Evolutionary conservation across 2,329 filamentous ascomycete species (phyloP), one percentile per base, ranked within the genome.

Genomic region (Epichloe gansuensis): DNA sequence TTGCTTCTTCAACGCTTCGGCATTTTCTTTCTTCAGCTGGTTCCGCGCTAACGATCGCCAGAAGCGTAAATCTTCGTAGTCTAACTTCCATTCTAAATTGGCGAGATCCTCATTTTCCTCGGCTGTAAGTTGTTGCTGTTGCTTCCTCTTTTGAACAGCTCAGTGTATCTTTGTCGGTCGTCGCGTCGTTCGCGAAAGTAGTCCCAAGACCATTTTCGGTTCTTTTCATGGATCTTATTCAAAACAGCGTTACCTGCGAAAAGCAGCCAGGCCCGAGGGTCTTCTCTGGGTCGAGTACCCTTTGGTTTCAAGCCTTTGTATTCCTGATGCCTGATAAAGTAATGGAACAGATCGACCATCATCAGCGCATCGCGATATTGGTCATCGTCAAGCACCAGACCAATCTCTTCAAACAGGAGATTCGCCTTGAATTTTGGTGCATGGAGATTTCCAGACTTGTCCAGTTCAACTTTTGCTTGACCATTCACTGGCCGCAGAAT

Each of bases 271-370:
- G 91, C 93, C 39, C 82, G 81, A 13, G 93, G 91, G 60, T 97
- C 88, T 66, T 97, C 88, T 64, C 90, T 95, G 0, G 89, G 87
- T 0, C 80, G 78, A 54, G 83, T 78, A 1, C 76, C 83, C 64
- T 94, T 93, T 4, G 93, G 93, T 61, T 95, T 89, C 54, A 90
- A 76, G 61, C 86, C 91, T 65, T 94, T 94, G 73, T 97, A 96
- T 66, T 99, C 91, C 67, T 97, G 93, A 59, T 98, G 93, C 35
- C 91, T 85, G 60, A 96, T 87, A 67, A 97, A 98, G 70, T 95
- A 97, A 68, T 98, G 93, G 73, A 99, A 98, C 3, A 97, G 75
- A 65, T 99, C 93, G 2, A 97, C 87, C 74, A 99, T 87, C 93
- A 98, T 98, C 54, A 99, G 72, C 5, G 86, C 89, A 70, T 99